These are phyloP conservation scores for Adansonia digitata DNA, from an alignment of 345 rosid genomes.

Conservation along the genomic window DNA sequence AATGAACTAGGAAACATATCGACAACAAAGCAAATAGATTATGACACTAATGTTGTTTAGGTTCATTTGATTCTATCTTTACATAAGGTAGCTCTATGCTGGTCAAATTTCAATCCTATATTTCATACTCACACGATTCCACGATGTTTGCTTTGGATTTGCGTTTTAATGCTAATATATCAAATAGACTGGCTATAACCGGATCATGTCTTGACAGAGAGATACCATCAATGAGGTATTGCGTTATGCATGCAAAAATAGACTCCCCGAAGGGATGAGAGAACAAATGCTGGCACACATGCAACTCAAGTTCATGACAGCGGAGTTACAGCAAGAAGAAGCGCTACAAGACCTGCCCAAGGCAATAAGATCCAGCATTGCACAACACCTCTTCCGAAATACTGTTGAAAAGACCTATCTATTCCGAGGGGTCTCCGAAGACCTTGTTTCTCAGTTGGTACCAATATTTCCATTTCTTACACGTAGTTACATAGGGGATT, in stretches of 20 bases:
- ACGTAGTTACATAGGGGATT: not conserved
- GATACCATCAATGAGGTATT: constrained; percentile 66
- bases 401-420: constrained; percentile 58
- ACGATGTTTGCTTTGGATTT: not conserved
- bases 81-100: not conserved
- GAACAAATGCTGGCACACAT: constrained; percentile 93
- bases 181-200: not conserved
- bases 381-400: constrained; percentile 65
- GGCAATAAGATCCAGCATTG: constrained; percentile 81
- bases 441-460: constrained; percentile 74
- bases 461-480: not conserved
- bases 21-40: no score
- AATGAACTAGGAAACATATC: not conserved
- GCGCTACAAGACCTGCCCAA: constrained; percentile 79
- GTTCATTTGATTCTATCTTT: not conserved
- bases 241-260: constrained; percentile 71
- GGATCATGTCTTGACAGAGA: constrained; percentile 46
- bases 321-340: constrained; percentile 78
- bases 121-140: not conserved
- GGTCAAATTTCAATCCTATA: not conserved
- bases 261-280: constrained; percentile 73
- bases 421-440: constrained; percentile 68
- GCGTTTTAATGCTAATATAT: not conserved
- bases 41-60: not conserved
- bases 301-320: constrained; percentile 89